Conservation (phyloP, 768 basidiomycete genomes). For the Termitomyces eurrhizus region DNA sequence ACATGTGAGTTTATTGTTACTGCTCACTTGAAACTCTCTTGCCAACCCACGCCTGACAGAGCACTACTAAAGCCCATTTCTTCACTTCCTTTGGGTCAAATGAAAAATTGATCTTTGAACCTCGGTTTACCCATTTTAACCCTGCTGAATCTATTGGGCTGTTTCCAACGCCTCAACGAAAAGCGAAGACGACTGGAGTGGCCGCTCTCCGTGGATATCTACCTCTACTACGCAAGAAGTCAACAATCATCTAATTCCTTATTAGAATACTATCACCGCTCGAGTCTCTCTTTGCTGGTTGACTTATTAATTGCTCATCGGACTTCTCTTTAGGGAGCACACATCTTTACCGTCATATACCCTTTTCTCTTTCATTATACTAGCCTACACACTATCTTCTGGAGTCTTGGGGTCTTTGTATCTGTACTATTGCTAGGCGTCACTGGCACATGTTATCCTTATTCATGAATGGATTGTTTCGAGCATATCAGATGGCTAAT, state of each 20-base stretch:
- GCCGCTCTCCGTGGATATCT: constrained; percentile 24
- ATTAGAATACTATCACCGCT: neutral
- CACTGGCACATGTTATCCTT: neutral
- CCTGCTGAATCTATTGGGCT: constrained; percentile 24
- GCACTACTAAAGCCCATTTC: constrained; percentile 2
- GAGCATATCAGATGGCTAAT: neutral
- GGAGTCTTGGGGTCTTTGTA: neutral
- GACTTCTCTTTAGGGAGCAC: neutral
- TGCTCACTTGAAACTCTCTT: neutral
- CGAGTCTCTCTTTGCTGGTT: neutral
- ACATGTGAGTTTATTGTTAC: constrained; percentile 2
- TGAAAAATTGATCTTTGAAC: constrained; percentile 17
- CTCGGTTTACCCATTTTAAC: constrained; percentile 13
- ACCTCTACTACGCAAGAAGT: constrained; percentile 16
- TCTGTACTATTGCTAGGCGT: neutral
- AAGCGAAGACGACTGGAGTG: constrained; percentile 19
- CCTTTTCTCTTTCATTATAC: neutral
- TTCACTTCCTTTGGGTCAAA: constrained; percentile 1
- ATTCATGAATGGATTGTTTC: neutral
- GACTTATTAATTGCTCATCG: neutral
- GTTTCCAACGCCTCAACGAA: constrained; percentile 22
- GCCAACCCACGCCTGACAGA: neutral
- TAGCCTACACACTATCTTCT: neutral
- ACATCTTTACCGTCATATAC: neutral
- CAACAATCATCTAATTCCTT: neutral